Conservation (phyloP, 1,139 yeast species). For the Yamadazyma friedrichii region DNA sequence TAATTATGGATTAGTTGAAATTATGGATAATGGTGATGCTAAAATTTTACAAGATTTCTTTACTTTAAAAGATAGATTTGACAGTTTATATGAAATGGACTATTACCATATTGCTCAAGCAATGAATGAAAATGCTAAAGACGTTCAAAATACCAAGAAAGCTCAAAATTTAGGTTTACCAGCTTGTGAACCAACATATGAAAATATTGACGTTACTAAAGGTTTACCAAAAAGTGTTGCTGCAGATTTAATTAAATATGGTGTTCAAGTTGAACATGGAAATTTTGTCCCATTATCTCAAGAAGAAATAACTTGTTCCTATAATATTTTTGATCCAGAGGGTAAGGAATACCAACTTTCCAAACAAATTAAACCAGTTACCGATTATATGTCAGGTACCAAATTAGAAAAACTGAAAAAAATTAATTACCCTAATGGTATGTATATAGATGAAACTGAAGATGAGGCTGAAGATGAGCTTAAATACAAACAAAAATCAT, state of each 20-base stretch:
- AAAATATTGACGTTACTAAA: constrained; percentile 49
- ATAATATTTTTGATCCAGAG: constrained; percentile 33
- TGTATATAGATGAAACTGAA: constrained; percentile 12
- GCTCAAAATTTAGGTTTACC: constrained; percentile 27
- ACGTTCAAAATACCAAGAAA: constrained; percentile 25
- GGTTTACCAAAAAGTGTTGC: constrained; percentile 52
- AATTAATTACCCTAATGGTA: constrained; percentile 14
- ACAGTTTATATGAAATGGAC: constrained; percentile 29
- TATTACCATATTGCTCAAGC: constrained; percentile 22
- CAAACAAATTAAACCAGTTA: constrained; percentile 19
- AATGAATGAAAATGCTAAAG: constrained; percentile 26
- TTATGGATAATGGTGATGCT: constrained; percentile 56
- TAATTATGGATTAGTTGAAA: constrained; percentile 80
- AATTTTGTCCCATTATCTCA: constrained; percentile 42
- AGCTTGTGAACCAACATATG: constrained; percentile 45
- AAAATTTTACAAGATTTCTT: constrained; percentile 54
- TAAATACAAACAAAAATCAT: constrained; percentile 4
- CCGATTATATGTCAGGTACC: constrained; percentile 21
- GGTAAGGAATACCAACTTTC: constrained; percentile 28
- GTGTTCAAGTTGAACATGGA: constrained; percentile 48
- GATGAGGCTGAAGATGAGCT: constrained; percentile 2
- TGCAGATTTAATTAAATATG: constrained; percentile 41
- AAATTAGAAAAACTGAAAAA: constrained; percentile 10
- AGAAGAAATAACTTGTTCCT: constrained; percentile 36
- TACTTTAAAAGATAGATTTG: constrained; percentile 48